phyloP scores from a whole-genome alignment of 306 rosid species.

The Rosa chinensis region DNA sequence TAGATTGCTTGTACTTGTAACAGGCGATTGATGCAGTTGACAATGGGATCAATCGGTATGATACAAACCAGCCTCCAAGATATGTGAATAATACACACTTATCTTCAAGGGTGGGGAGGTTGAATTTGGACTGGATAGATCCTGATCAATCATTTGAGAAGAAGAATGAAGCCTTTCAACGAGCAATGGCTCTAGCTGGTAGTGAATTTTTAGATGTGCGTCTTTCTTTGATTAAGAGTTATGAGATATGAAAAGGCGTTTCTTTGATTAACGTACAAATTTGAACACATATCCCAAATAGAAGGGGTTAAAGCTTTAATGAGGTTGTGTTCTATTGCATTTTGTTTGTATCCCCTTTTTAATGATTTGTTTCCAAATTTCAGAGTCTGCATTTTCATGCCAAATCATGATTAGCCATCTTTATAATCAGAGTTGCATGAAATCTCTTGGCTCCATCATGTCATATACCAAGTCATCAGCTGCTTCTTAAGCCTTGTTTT shows the following conservation, averaged over 20 bases:
- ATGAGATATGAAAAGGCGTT: background rate
- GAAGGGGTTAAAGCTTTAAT: background rate
- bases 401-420: slow-evolving; percentile 61
- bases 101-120: slow-evolving; percentile 85
- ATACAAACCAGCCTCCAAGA: slow-evolving; percentile 84
- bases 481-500: no score
- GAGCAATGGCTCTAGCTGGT: slow-evolving; percentile 86
- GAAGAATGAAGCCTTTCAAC: slow-evolving; percentile 86
- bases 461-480: no score
- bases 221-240: background rate
- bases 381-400: slow-evolving; percentile 76
- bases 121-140: slow-evolving; percentile 92
- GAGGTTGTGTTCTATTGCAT: background rate
- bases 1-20: slow-evolving; percentile 27
- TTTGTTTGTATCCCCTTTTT: background rate
- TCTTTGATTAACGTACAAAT: background rate
- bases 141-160: slow-evolving; percentile 82
- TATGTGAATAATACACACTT: slow-evolving; percentile 94
- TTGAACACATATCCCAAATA: background rate
- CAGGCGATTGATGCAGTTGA: slow-evolving; percentile 98
- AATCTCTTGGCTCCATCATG: no score
- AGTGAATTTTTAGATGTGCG: slow-evolving; percentile 85
- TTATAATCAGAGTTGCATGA: no score
- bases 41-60: slow-evolving; percentile 88
- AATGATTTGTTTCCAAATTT: slow-evolving; percentile 4